Base-by-base conservation (phyloP, 2,329 filamentous ascomycete genomes). In the Arthroderma sp. region DNA sequence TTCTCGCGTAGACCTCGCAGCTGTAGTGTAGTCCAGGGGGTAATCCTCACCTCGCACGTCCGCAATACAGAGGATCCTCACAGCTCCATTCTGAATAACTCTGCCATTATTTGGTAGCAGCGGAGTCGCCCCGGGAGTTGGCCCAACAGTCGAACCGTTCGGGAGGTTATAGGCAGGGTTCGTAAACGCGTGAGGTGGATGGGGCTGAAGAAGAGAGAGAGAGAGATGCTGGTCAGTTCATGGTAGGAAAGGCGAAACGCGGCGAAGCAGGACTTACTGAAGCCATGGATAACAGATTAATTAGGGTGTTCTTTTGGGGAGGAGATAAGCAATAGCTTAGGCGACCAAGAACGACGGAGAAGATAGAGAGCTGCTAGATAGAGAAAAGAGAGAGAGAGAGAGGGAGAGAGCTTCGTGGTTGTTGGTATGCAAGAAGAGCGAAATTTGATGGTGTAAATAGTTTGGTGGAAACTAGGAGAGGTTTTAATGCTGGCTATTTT, bases 91-190 rank as follows among this genome's bases (percentile, higher is more conserved):
- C 64, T 78, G 76, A 60, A 77, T 74, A 54, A 78, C 64, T 63
- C 74, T 70, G 61, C 75, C 75, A 66, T 77, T 77, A 66, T 78
- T 77, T 31, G 75, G 75, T 44, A 77, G 71, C 59, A 77, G 72
- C 64, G 74, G 73, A 58, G 74, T 71, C 60, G 74, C 74, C 61
- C 74, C 74, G 59, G 74, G 74, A 31, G 73, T 71, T 58, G 72
- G 72, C 59, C 69, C 72, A 61, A 68, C 64, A 49, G 70, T 68
- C 23, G 73, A 68, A 64, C 76, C 76, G 68, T 78, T 78, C 17
- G 74, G 69, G 58, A 78, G 70, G 62, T 72, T 70, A 66, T 70
- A 69, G 64, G 70, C 72, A 69, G 74, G 70, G 58, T 69, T 67
- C 66, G 65, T 71, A 63, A 74, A 75, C 65, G 67, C 70, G 64